Percentiles rank a stretch among this genome's conserved stretches.
phyloP scores from a whole-genome alignment of 352 stramenopile genomes.

The Phytophthora hibernalis region DNA sequence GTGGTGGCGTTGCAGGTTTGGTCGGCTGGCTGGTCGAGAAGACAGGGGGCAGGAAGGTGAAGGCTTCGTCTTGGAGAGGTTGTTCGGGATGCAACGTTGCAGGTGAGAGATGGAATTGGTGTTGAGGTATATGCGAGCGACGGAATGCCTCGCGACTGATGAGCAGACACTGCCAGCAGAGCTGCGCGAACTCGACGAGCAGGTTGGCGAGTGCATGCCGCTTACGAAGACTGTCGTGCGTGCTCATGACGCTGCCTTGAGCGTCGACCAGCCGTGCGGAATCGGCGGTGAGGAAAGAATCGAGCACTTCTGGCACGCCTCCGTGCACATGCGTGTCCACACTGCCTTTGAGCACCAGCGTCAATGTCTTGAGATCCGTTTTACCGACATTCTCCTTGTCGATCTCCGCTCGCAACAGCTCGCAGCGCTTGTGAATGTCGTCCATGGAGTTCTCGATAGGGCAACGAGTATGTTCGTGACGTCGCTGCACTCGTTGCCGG shows the following conservation, averaged over 20 bases:
- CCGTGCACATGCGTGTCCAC: constrained; percentile 84
- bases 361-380: constrained; percentile 79
- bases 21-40: neutral
- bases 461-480: constrained; percentile 58
- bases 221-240: constrained; percentile 36
- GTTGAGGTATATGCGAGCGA: constrained; percentile 28
- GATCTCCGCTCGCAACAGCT: constrained; percentile 61
- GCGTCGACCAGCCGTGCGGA: constrained; percentile 37
- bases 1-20: neutral
- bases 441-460: constrained; percentile 83
- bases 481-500: constrained; percentile 48
- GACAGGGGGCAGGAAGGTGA: constrained; percentile 22
- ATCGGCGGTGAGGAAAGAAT: constrained; percentile 56
- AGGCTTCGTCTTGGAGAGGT: constrained; percentile 3
- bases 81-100: constrained; percentile 18
- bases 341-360: constrained; percentile 80
- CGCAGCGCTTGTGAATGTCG: constrained; percentile 74
- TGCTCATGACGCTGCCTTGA: constrained; percentile 45
- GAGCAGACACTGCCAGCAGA: constrained; percentile 61
- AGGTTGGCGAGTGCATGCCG: constrained; percentile 61
- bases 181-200: constrained; percentile 62
- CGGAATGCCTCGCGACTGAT: constrained; percentile 73
- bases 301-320: constrained; percentile 75
- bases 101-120: neutral
- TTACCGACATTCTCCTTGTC: constrained; percentile 50